A percentile compares a stretch with the other conserved stretches of the same genome.
Conservation (phyloP, 2,329 filamentous ascomycete species). For the Neocucurbitaria cava region DNA sequence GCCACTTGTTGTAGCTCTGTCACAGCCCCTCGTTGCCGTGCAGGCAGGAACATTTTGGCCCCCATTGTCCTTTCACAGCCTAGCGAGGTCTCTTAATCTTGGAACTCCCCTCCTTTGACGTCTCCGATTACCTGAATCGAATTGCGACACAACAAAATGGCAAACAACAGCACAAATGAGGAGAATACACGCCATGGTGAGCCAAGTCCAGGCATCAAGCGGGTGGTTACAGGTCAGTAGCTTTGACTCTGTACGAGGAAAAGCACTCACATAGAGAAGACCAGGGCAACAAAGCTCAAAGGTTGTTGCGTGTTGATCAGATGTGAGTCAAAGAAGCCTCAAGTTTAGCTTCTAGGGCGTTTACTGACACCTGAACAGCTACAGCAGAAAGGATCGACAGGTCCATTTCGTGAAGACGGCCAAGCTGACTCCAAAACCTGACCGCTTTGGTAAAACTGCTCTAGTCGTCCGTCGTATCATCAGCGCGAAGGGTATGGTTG, state of each 20-base stretch:
- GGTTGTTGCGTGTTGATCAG: slow-evolving; percentile 1
- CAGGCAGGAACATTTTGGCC: not conserved
- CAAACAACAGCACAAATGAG: not conserved
- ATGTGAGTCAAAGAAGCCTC: not conserved
- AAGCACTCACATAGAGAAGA: not conserved
- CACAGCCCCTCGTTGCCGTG: not conserved
- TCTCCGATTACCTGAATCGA: not conserved
- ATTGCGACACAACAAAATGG: not conserved
- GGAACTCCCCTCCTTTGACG: not conserved
- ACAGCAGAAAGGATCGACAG: slow-evolving; percentile 2
- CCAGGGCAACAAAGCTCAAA: slow-evolving; percentile 2
- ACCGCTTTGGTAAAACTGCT: slow-evolving; percentile 3
- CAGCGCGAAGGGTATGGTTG: not conserved
- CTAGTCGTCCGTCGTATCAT: slow-evolving; percentile 4
- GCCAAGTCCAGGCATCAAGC: slow-evolving; percentile 2
- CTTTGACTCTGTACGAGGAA: not conserved
- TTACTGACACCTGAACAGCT: not conserved
- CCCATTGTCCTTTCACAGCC: not conserved
- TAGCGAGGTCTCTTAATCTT: not conserved
- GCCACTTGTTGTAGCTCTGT: not conserved
- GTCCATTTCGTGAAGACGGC: slow-evolving; percentile 1
- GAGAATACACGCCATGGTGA: not conserved
- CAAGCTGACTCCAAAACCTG: not conserved
- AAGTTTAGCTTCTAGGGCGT: not conserved
- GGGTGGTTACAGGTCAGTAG: slow-evolving; percentile 1